These are phyloP conservation scores for Bryoglossum gracile DNA, from an alignment of 495 filamentous ascomycete species.

Conservation along the genomic window DNA sequence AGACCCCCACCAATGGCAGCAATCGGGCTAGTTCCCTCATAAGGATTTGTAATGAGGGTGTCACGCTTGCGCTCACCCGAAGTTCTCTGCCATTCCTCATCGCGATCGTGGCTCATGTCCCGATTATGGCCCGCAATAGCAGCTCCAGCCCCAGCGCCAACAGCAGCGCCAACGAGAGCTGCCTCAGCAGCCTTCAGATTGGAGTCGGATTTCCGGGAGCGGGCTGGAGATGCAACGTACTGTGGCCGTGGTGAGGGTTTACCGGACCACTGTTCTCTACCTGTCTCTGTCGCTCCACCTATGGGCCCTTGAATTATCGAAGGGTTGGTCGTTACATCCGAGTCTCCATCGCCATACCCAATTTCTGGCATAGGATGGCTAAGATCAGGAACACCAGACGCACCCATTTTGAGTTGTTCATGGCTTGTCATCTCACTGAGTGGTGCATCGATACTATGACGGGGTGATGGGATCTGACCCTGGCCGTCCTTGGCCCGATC, in stretches of 20 bases:
- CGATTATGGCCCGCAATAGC: slow-evolving; percentile 37
- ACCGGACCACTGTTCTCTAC: slow-evolving; percentile 47
- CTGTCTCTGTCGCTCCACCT: slow-evolving; percentile 41
- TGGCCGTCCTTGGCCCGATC: slow-evolving; percentile 43
- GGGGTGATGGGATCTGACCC: slow-evolving; percentile 53
- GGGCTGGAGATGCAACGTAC: slow-evolving; percentile 23
- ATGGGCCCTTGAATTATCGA: slow-evolving; percentile 41
- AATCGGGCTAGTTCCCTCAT: slow-evolving; percentile 45
- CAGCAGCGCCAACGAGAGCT: slow-evolving; percentile 35
- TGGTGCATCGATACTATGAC: slow-evolving; percentile 66
- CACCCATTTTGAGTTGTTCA: slow-evolving; percentile 47
- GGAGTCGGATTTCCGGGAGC: slow-evolving; percentile 13
- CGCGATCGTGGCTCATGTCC: slow-evolving; percentile 41
- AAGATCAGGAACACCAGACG: slow-evolving; percentile 55
- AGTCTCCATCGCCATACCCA: slow-evolving; percentile 39
- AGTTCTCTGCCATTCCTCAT: slow-evolving; percentile 49
- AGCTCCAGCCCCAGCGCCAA: slow-evolving; percentile 37
- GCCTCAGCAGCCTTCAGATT: slow-evolving; percentile 32
- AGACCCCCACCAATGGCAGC: slow-evolving; percentile 40
- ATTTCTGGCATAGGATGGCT: slow-evolving; percentile 62
- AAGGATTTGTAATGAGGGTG: slow-evolving; percentile 50
- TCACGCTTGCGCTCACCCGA: slow-evolving; percentile 49
- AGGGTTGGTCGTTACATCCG: slow-evolving; percentile 71
- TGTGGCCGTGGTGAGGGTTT: slow-evolving; percentile 39
- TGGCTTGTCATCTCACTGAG: slow-evolving; percentile 50